Evolutionary conservation across 257 asterid genomes (phyloP).

Genomic region (Petunia secreta): DNA sequence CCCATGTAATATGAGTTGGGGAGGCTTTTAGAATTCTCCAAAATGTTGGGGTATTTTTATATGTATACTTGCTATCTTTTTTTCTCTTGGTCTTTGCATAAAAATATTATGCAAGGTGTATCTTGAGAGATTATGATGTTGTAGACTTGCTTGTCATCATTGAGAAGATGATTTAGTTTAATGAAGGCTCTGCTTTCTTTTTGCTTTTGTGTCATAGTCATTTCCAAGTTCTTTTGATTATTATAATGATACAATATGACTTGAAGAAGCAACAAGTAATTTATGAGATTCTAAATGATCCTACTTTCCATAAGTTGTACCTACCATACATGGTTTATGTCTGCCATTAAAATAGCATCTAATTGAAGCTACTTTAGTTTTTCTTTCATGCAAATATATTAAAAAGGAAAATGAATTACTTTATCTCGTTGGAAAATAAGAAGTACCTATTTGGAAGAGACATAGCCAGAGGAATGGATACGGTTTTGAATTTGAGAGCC

Average conservation of each 20-base stretch:
- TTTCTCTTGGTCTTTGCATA: slow-evolving; percentile 36
- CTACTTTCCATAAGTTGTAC: slow-evolving; percentile 58
- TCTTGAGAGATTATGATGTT: slow-evolving; percentile 64
- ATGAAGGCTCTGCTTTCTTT: slow-evolving; percentile 37
- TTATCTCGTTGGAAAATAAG: neutral
- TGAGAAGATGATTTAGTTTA: slow-evolving; percentile 54
- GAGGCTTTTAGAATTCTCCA: slow-evolving; percentile 44
- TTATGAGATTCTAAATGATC: slow-evolving; percentile 56
- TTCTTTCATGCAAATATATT: slow-evolving; percentile 41
- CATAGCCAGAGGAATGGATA: too few relatives aligned
- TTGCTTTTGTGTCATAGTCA: slow-evolving; percentile 39
- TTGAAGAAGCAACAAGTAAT: slow-evolving; percentile 43
- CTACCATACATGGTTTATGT: slow-evolving; percentile 72
- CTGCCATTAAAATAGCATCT: slow-evolving; percentile 67
- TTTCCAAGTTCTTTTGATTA: slow-evolving; percentile 33
- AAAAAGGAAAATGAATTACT: slow-evolving; percentile 18
- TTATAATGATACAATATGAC: slow-evolving; percentile 33
- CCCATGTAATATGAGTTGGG: slow-evolving; percentile 52
- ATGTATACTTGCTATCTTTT: slow-evolving; percentile 32
- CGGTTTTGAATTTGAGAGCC: too few relatives aligned
- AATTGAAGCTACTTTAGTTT: slow-evolving; percentile 45
- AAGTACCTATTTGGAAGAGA: too few relatives aligned
- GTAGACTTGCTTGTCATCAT: slow-evolving; percentile 58
- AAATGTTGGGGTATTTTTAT: slow-evolving; percentile 56
- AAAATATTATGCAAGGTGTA: slow-evolving; percentile 49